phyloP scores from a whole-genome alignment of 2,329 filamentous ascomycete genomes.

The Fusarium guadeloupense region DNA sequence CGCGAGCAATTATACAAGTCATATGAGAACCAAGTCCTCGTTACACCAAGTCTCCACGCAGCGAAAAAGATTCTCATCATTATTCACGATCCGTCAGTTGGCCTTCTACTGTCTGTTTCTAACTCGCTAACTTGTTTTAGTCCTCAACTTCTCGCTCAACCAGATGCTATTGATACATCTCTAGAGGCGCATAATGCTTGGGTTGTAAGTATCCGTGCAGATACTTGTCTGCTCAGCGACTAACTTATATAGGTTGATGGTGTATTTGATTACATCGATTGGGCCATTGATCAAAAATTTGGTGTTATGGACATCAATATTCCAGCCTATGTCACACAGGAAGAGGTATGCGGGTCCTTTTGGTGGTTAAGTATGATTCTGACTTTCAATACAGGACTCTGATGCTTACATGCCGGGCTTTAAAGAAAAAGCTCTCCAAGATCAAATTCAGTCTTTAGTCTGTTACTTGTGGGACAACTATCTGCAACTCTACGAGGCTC shows the following conservation, averaged over 20 bases:
- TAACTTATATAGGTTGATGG: conserved; percentile 74
- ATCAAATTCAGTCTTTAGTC: conserved; percentile 76
- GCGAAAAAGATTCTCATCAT: conserved; percentile 80
- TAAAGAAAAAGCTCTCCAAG: conserved; percentile 60
- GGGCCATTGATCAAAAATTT: conserved; percentile 80
- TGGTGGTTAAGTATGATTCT: conserved; percentile 4
- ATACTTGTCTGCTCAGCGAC: neutral
- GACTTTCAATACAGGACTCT: conserved; percentile 51
- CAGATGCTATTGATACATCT: conserved; percentile 74
- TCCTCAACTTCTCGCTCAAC: conserved; percentile 74
- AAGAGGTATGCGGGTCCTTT: conserved; percentile 59
- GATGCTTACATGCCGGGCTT: conserved; percentile 58
- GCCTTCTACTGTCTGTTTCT: neutral
- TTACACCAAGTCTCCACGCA: conserved; percentile 75
- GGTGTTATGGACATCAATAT: conserved; percentile 93
- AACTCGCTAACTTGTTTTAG: conserved; percentile 50
- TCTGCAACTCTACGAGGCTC: conserved; percentile 77
- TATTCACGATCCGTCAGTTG: conserved; percentile 85
- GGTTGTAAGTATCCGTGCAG: conserved; percentile 69
- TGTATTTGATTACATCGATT: conserved; percentile 82
- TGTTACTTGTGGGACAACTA: conserved; percentile 98
- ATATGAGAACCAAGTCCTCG: conserved; percentile 87
- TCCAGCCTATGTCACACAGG: conserved; percentile 76
- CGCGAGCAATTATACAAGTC: conserved; percentile 76
- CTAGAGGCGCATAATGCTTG: conserved; percentile 87